Percentiles rank a stretch among this genome's conserved stretches.
Evolutionary conservation across 108 stramenopile species (phyloP).

Genomic region (Aureococcus anophagefferens): DNA sequence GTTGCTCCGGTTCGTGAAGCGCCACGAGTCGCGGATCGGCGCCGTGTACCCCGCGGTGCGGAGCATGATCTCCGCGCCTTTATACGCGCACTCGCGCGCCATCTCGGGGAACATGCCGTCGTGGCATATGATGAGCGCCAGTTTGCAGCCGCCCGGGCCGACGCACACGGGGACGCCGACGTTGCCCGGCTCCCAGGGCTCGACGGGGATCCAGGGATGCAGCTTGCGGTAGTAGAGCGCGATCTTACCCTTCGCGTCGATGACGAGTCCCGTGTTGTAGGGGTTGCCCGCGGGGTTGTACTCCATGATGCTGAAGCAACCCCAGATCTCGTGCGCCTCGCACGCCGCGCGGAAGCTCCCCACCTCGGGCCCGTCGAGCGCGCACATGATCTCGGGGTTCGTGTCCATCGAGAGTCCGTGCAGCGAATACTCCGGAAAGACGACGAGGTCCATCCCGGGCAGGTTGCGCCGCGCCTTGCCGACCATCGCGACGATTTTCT

Average conservation of each 20-base stretch:
- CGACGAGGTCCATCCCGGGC: slow-evolving; percentile 68
- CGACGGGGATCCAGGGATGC: slow-evolving; percentile 15
- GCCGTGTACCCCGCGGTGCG: slow-evolving; percentile 19
- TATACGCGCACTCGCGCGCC: slow-evolving; percentile 22
- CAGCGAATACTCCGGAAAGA: slow-evolving; percentile 61
- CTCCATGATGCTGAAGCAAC: slow-evolving; percentile 12
- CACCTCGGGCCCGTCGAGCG: slow-evolving; percentile 7
- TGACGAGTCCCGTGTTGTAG: slow-evolving; percentile 4
- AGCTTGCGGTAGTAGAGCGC: slow-evolving; percentile 14
- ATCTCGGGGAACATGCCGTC: slow-evolving; percentile 21
- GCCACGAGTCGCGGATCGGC: slow-evolving; percentile 10
- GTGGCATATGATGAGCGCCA: slow-evolving; percentile 16
- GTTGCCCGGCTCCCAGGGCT: slow-evolving; percentile 17
- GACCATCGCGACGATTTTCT: neutral
- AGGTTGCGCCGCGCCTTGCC: slow-evolving; percentile 19
- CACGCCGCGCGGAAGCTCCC: slow-evolving; percentile 1
- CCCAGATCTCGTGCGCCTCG: slow-evolving; percentile 8
- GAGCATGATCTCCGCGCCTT: slow-evolving; percentile 20
- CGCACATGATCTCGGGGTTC: neutral
- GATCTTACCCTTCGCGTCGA: neutral
- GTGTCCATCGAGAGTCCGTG: slow-evolving; percentile 13
- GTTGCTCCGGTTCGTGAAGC: slow-evolving; percentile 12
- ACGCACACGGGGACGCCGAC: slow-evolving; percentile 10
- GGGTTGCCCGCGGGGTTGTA: slow-evolving; percentile 2
- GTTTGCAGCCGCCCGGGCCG: slow-evolving; percentile 17